Evolutionary conservation across 2,329 filamentous ascomycete genomes (phyloP), one percentile per base, ranked within the genome.

Genomic region (Claviceps sp.): DNA sequence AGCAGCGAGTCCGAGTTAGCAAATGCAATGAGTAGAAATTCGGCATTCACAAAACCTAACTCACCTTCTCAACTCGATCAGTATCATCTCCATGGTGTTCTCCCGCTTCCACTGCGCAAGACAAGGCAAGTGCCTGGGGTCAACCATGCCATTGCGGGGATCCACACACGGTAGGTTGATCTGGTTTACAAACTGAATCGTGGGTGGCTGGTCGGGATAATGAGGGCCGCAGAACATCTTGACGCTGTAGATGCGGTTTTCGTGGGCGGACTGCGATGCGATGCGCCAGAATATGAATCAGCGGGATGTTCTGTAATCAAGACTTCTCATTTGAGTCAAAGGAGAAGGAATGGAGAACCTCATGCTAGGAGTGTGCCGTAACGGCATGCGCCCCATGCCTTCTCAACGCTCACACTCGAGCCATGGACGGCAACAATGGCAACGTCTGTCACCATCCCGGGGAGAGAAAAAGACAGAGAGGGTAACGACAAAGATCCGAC

Each of bases 181-280:
- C 70, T 89, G 87, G 62, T 87, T 95, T 62, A 93, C 82, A 70
- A 98, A 98, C 64, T 91, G 84, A 63, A 98, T 87, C 50, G 85
- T 82, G 0, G 93, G 93, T 46, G 93, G 93, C 56, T 80, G 75
- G 66, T 95, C 89, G 50, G 93, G 93, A 68, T 98, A 98, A 53
- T 87, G 75, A 48, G 82, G 77, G 56, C 89, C 90, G 73, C 93
- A 98, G 73, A 95, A 85, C 74, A 98, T 95, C 71, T 91, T 94
- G 62, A 98, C 80, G 60, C 89, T 94, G 77, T 98, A 98, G 73
- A 98, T 98, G 64, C 93, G 87, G 73, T 98, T 98, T 76, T 98
- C 93, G 68, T 97, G 91, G 56, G 85, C 89, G 70, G 89, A 95
- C 87, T 93, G 64, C 14, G 4, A 13, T 43, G 40, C 43, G 19